These are phyloP conservation scores for Fusarium tricinctum DNA, from an alignment of 2,329 filamentous ascomycete genomes.

Conservation along the genomic window DNA sequence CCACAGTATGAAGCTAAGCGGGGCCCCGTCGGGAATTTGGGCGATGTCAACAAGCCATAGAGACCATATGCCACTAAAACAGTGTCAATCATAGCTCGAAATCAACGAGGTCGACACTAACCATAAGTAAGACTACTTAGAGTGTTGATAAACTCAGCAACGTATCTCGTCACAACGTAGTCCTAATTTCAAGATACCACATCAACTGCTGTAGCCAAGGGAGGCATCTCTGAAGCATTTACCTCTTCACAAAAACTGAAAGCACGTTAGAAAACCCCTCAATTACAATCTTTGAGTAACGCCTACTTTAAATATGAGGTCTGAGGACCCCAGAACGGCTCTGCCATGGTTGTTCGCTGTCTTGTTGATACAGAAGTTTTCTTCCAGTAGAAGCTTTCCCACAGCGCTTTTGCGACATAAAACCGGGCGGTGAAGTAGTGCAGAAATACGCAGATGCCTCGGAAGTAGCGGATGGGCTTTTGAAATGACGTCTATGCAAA, in stretches of 20 bases:
- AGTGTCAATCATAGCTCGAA: slow-evolving; percentile 1
- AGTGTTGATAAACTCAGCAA: slow-evolving; percentile 62
- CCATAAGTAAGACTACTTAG: slow-evolving; percentile 58
- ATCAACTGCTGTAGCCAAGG: slow-evolving; percentile 3
- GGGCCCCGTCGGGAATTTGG: slow-evolving; percentile 36
- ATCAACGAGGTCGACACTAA: slow-evolving; percentile 9
- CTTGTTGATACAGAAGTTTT: neutral
- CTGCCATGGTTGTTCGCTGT: slow-evolving; percentile 5
- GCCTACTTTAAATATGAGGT: slow-evolving; percentile 53
- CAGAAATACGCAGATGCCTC: slow-evolving; percentile 30
- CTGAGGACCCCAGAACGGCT: slow-evolving; percentile 51
- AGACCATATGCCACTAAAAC: slow-evolving; percentile 55
- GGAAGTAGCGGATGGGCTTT: neutral
- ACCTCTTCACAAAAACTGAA: slow-evolving; percentile 53
- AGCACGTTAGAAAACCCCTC: neutral
- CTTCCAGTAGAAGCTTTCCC: neutral
- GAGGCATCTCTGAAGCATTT: neutral
- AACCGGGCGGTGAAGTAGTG: slow-evolving; percentile 27
- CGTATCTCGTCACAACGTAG: slow-evolving; percentile 59
- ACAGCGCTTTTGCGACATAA: neutral
- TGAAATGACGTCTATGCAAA: slow-evolving; percentile 15
- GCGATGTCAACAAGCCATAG: slow-evolving; percentile 53
- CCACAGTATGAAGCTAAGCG: slow-evolving; percentile 56
- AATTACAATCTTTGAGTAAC: fast-evolving
- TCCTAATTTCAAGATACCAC: slow-evolving; percentile 43